Percentiles rank a stretch among this genome's conserved stretches.
Evolutionary conservation across 352 stramenopile species (phyloP).

Genomic region (Nothophytophthora sp.): DNA sequence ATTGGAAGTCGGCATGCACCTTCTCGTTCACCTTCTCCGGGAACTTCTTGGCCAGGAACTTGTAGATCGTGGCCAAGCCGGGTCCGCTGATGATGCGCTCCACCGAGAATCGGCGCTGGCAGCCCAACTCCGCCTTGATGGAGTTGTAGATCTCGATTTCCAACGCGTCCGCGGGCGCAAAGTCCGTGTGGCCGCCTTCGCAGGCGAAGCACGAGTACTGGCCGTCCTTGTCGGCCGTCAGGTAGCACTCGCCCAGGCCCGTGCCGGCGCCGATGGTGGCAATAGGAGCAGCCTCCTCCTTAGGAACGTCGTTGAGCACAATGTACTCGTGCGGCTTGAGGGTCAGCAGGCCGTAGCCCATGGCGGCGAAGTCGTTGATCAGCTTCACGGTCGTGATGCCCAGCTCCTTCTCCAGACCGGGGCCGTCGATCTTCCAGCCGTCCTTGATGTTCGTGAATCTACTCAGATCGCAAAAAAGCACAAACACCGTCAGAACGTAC

Average conservation of each 20-base stretch:
- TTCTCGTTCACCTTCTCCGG: conserved; percentile 80
- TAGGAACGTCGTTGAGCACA: conserved; percentile 79
- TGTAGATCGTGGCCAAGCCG: conserved; percentile 96
- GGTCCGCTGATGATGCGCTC: conserved; percentile 96
- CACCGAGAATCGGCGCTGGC: conserved; percentile 90
- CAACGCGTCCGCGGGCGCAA: conserved; percentile 87
- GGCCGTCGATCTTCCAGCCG: conserved; percentile 89
- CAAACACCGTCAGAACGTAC: neutral
- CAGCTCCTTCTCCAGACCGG: conserved; percentile 73
- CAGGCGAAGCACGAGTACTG: conserved; percentile 93
- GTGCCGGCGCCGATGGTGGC: conserved; percentile 97
- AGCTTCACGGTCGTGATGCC: conserved; percentile 90
- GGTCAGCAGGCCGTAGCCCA: conserved; percentile 97
- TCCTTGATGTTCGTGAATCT: conserved; percentile 95
- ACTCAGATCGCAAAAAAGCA: conserved; percentile 5
- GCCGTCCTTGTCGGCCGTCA: conserved; percentile 86
- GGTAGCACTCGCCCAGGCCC: conserved; percentile 96
- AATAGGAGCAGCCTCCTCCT: conserved; percentile 86
- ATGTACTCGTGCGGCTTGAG: conserved; percentile 93
- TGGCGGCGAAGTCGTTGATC: conserved; percentile 98
- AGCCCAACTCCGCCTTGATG: conserved; percentile 86
- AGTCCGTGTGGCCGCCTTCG: conserved; percentile 96
- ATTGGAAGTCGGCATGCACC: conserved; percentile 73
- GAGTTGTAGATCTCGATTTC: conserved; percentile 89
- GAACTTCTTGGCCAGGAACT: conserved; percentile 94